Percentiles rank a stretch among this genome's conserved stretches.
Conservation (phyloP, 2,329 filamentous ascomycete genomes). For the Karstenula rhodostoma region DNA sequence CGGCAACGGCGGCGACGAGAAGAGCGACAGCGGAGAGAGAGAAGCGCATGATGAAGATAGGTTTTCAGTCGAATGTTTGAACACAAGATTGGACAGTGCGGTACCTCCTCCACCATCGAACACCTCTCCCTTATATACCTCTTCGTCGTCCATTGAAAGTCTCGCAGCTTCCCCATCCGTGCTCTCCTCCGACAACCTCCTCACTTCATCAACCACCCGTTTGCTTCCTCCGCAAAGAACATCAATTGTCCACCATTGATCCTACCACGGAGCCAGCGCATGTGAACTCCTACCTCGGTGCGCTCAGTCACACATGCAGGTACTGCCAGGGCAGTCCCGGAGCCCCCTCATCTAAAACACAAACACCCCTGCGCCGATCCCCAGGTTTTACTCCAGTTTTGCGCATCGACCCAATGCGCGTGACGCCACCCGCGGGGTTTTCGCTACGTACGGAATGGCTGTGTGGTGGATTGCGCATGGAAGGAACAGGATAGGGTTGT, state of each 20-base stretch:
- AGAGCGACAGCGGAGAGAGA: constrained; percentile 18
- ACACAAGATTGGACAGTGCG: background rate
- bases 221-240: background rate
- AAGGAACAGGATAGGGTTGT: background rate
- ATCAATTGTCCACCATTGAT: background rate
- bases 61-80: no score
- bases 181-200: background rate
- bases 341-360: constrained; percentile 5
- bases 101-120: background rate
- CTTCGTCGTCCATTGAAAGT: background rate
- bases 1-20: constrained; percentile 11
- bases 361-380: constrained; percentile 15
- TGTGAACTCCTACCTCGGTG: constrained; percentile 10
- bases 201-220: background rate
- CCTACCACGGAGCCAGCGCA: background rate
- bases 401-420: constrained; percentile 7
- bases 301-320: background rate
- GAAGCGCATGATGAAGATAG: constrained; percentile 21
- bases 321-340: background rate
- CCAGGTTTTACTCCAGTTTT: constrained; percentile 16
- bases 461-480: background rate
- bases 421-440: constrained; percentile 8
- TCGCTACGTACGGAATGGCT: background rate
- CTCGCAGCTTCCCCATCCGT: constrained; percentile 6
- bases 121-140: background rate